phyloP scores from a whole-genome alignment of 768 basidiomycete genomes.

The Russula brevipes region DNA sequence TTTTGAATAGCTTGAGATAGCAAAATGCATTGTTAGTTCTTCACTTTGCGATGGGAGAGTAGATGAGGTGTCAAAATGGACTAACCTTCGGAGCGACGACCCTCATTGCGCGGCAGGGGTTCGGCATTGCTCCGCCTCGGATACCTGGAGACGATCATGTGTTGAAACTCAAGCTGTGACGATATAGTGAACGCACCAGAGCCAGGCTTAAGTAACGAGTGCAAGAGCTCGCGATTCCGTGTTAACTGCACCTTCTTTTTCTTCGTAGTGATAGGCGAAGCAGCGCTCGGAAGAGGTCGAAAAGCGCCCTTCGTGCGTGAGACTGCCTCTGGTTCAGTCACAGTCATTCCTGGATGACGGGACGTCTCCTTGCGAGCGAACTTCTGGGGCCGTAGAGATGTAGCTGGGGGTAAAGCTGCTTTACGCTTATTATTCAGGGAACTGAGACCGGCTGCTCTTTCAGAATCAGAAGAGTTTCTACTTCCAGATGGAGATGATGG shows the following conservation, averaged over 20 bases:
- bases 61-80: neutral
- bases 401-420: neutral
- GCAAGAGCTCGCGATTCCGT: neutral
- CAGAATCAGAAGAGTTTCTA: neutral
- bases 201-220: neutral
- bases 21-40: neutral
- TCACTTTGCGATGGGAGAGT: neutral
- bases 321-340: neutral
- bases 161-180: neutral
- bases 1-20: neutral
- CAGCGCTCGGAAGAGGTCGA: neutral
- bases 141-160: neutral
- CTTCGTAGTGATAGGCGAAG: neutral
- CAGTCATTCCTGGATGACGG: neutral
- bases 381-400: slow-evolving; percentile 1
- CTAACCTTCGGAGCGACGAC: slow-evolving; percentile 3
- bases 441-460: neutral
- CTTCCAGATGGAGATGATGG: neutral
- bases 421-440: slow-evolving; percentile 8
- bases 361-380: slow-evolving; percentile 6
- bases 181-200: neutral
- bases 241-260: slow-evolving; percentile 5
- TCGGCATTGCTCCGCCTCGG: neutral
- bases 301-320: neutral
- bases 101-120: neutral